Conservation (phyloP, 257 asterid genomes). For the Verbena officinalis region DNA sequence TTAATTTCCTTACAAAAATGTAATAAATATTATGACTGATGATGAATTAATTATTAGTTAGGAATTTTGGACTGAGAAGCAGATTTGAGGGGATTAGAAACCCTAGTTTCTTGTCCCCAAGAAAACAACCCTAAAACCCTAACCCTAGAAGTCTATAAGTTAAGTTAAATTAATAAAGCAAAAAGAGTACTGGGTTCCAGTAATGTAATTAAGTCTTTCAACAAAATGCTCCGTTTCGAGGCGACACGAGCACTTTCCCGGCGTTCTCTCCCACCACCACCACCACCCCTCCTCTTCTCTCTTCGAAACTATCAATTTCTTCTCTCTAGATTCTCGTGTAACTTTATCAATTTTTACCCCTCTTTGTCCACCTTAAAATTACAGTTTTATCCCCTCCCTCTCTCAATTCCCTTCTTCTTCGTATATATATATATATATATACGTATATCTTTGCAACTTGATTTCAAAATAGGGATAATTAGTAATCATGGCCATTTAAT, state of each 20-base stretch:
- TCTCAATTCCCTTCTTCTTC: neutral
- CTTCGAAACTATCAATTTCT: conserved; percentile 43
- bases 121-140: conserved; percentile 35
- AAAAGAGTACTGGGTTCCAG: conserved; percentile 25
- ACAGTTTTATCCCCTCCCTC: conserved; percentile 2
- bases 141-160: conserved; percentile 23
- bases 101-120: conserved; percentile 35
- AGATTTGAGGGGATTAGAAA: conserved; percentile 15
- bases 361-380: conserved; percentile 36
- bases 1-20: too few relatives aligned
- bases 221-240: conserved; percentile 55
- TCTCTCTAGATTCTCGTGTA: conserved; percentile 45
- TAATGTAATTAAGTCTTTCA: conserved; percentile 23
- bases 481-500: neutral
- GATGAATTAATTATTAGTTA: neutral
- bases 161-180: neutral
- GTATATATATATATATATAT: too few relatives aligned
- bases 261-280: conserved; percentile 62
- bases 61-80: conserved; percentile 10
- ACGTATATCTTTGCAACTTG: neutral
- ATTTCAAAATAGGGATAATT: neutral
- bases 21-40: too few relatives aligned
- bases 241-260: conserved; percentile 88
- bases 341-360: conserved; percentile 38
- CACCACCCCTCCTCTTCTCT: conserved; percentile 15